Evolutionary conservation across 768 basidiomycete genomes (phyloP), one percentile per base, ranked within the genome.

Genomic region (Hericium erinaceus): DNA sequence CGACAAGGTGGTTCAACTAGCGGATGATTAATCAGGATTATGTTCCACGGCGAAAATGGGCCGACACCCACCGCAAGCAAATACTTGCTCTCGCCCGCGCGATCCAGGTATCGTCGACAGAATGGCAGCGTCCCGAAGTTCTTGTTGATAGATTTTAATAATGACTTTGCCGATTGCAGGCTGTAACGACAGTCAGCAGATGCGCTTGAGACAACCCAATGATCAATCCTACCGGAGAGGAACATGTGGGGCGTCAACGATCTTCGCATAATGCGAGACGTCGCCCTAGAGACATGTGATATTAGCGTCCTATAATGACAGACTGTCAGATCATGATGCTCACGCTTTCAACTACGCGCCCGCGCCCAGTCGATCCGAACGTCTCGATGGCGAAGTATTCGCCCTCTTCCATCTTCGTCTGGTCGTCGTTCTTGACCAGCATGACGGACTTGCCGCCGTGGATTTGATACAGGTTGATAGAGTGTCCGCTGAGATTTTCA

Each of bases 311-410:
- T 50, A 12, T 38, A 39, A 7, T 7, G 39, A 16, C 22, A 26
- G 44, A 2, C 18, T 18, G 37, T 5, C 3, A 33, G 46, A 13
- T 67, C 75, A 64, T 4, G 8, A 8, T 22, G 39, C 61, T 55
- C 64, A 91, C 92, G 60, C 79, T 80, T 66, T 98, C 95, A 15
- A 91, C 78, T 20, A 97, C 91, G 24, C 83, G 78, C 8, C 95
- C 97, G 44, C 87, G 79, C 15, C 97, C 95, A 0, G 95, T 98
- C n/a, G 89, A 91, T 11, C 97, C 97, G 69, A 99, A 99, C 1
- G 97, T 99, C 72, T 99, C 97, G 57, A 99, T 95, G 9, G 97
- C 97, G 69, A 92, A 99, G 68, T 98, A 98, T 66, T 98, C 97
- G 41, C 95, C 97, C 72, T 99, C 97, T 67, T 98, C 97, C 97